Percentiles rank a stretch among this genome's conserved stretches.
Conservation (phyloP, 768 basidiomycete species). For the Amanita molliuscula region DNA sequence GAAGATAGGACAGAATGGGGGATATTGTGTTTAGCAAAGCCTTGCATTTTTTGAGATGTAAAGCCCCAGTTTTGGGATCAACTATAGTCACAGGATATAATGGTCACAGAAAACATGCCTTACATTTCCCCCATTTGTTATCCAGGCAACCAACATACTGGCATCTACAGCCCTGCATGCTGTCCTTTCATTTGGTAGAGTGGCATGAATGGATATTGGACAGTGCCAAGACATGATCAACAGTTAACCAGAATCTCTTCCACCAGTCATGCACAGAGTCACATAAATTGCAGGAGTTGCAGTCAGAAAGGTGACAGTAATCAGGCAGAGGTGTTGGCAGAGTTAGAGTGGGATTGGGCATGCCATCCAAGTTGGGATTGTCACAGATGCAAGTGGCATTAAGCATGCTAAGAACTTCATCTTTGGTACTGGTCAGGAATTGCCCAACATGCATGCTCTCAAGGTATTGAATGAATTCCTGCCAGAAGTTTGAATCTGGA, state of each 20-base stretch:
- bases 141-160: conserved; percentile 10
- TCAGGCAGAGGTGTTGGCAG: too few relatives aligned
- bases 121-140: conserved; percentile 20
- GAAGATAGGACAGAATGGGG: conserved; percentile 19
- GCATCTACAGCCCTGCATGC: neutral
- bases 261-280: too few relatives aligned
- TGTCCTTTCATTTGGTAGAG: neutral
- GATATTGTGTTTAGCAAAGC: conserved; percentile 25
- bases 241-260: too few relatives aligned
- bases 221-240: too few relatives aligned
- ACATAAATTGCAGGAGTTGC: too few relatives aligned
- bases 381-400: neutral
- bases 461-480: conserved; percentile 6
- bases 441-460: conserved; percentile 7
- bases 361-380: too few relatives aligned
- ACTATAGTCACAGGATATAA: conserved; percentile 13
- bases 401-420: neutral
- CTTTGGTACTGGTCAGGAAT: conserved; percentile 4
- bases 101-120: conserved; percentile 23
- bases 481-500: conserved; percentile 3
- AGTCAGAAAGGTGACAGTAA: too few relatives aligned
- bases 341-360: too few relatives aligned
- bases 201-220: too few relatives aligned
- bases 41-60: conserved; percentile 23
- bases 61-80: conserved; percentile 17